A percentile compares a stretch with the other conserved stretches of the same genome.
phyloP scores from a whole-genome alignment of 768 basidiomycete species.

The Termitomyces sp. region DNA sequence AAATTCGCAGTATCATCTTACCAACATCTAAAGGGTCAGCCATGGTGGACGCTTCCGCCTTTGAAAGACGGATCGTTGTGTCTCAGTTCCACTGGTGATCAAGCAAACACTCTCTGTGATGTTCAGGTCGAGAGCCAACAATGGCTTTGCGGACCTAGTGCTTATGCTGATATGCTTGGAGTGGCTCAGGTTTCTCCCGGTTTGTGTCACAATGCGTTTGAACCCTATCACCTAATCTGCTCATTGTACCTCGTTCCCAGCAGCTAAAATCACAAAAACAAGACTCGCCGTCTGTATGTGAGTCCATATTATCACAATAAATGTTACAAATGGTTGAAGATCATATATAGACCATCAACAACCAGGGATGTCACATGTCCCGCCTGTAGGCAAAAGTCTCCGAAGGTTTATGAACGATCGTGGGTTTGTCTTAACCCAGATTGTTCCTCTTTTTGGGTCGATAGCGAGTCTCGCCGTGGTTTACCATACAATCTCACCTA shows the following conservation, averaged over 20 bases:
- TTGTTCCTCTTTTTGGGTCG: constrained; percentile 54
- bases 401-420: constrained; percentile 45
- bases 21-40: constrained; percentile 28
- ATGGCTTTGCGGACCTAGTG: neutral
- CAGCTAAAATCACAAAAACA: neutral
- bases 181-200: neutral
- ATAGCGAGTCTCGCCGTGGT: constrained; percentile 20
- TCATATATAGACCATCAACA: constrained; percentile 13
- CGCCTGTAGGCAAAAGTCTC: constrained; percentile 38
- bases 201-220: neutral
- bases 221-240: neutral
- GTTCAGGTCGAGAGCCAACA: neutral
- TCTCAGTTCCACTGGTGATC: neutral
- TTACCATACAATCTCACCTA: constrained; percentile 39
- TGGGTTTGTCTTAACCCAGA: constrained; percentile 63
- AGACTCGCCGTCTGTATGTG: neutral
- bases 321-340: neutral
- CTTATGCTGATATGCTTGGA: neutral
- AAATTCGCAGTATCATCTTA: neutral
- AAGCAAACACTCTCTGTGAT: neutral
- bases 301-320: neutral
- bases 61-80: neutral
- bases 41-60: constrained; percentile 34
- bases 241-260: neutral
- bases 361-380: constrained; percentile 26